Evolutionary conservation across 257 asterid species (phyloP).

Genomic region (Verbascum thapsus): DNA sequence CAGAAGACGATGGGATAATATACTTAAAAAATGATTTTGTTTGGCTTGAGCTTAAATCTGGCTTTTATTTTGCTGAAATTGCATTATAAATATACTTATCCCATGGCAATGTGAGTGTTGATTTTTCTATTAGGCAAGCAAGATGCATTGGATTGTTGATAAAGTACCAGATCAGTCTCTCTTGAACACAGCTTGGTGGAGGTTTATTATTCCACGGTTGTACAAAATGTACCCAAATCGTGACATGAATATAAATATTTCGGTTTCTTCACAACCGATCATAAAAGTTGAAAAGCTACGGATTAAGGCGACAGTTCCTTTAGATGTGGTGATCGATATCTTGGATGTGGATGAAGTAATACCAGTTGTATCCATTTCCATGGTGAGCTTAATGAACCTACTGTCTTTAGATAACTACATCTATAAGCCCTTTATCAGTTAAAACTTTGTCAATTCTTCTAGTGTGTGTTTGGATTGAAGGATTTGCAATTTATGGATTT

Average conservation of each 20-base stretch:
- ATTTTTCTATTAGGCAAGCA: constrained; percentile 57
- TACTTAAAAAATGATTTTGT: background rate
- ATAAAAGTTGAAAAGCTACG: constrained; percentile 49
- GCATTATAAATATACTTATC: constrained; percentile 14
- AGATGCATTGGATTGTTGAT: constrained; percentile 77
- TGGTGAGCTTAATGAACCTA: constrained; percentile 51
- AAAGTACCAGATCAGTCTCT: constrained; percentile 66
- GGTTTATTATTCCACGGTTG: constrained; percentile 77
- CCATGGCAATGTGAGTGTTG: constrained; percentile 23
- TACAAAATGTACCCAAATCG: constrained; percentile 79
- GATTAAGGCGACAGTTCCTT: constrained; percentile 50
- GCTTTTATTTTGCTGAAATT: constrained; percentile 23
- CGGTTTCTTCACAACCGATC: constrained; percentile 60
- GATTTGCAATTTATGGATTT: too few species aligned
- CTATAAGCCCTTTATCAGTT: background rate
- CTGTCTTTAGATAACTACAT: constrained; percentile 9
- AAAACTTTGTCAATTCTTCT: background rate
- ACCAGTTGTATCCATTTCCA: constrained; percentile 77
- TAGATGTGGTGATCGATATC: constrained; percentile 65
- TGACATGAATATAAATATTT: constrained; percentile 70
- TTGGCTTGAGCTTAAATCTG: background rate
- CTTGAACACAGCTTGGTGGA: constrained; percentile 91
- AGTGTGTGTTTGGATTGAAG: too few species aligned
- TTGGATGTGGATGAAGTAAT: constrained; percentile 53
- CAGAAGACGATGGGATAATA: background rate